Conservation (phyloP, 2,329 filamentous ascomycete genomes). For the Shiraia bambusicola region DNA sequence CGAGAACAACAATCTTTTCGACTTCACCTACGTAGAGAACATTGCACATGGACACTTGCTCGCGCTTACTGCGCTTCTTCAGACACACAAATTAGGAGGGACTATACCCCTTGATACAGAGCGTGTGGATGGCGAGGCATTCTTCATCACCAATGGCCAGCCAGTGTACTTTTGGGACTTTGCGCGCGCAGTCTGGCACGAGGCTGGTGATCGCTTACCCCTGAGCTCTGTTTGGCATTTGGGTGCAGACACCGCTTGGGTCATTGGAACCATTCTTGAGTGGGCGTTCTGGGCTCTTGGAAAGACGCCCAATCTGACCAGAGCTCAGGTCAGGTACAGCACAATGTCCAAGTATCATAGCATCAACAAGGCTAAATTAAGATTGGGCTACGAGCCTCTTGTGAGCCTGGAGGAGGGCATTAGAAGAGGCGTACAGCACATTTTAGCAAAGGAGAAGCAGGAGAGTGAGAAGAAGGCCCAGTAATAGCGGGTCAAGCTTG, state of each 20-base stretch:
- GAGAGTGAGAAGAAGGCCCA: slow-evolving; percentile 40
- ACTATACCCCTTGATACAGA: slow-evolving; percentile 47
- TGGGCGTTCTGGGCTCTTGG: slow-evolving; percentile 49
- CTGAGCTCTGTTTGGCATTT: slow-evolving; percentile 48
- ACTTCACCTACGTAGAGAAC: slow-evolving; percentile 57
- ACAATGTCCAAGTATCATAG: slow-evolving; percentile 78
- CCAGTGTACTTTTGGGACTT: slow-evolving; percentile 56
- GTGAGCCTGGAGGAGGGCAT: slow-evolving; percentile 67
- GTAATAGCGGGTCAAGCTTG: slow-evolving; percentile 10
- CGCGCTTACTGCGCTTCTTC: slow-evolving; percentile 52
- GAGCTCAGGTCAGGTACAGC: slow-evolving; percentile 61
- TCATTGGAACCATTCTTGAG: slow-evolving; percentile 48
- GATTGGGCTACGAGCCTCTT: slow-evolving; percentile 69
- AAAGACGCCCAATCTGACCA: slow-evolving; percentile 49
- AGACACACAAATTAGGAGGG: slow-evolving; percentile 42
- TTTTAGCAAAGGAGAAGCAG: slow-evolving; percentile 37
- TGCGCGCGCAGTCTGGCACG: slow-evolving; percentile 50
- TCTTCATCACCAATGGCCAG: slow-evolving; percentile 55
- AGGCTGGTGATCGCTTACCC: slow-evolving; percentile 44
- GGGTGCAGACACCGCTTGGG: slow-evolving; percentile 44
- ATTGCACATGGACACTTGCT: slow-evolving; percentile 55
- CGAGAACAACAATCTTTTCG: slow-evolving; percentile 55
- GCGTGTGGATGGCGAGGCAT: slow-evolving; percentile 53
- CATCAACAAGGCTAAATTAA: slow-evolving; percentile 71
- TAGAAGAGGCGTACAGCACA: slow-evolving; percentile 48